These are phyloP conservation scores for Fusarium setosum DNA, from an alignment of 2,329 filamentous ascomycete genomes.

Conservation along the genomic window DNA sequence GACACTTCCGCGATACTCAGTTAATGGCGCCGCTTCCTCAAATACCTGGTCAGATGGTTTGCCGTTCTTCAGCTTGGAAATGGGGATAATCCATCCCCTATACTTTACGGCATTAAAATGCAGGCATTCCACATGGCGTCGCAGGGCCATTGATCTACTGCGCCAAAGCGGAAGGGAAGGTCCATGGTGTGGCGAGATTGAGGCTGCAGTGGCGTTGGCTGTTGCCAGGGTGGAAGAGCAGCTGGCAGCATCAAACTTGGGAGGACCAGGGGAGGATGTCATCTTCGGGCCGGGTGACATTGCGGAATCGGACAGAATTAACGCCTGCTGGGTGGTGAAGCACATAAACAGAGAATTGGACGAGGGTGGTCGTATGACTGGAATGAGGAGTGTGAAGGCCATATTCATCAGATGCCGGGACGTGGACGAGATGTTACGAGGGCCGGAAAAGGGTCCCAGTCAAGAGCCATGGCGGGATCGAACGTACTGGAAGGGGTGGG, in stretches of 20 bases:
- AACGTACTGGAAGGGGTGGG: background rate
- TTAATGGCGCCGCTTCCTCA: no score
- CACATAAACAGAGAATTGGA: background rate
- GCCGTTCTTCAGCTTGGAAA: background rate
- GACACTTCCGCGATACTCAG: background rate
- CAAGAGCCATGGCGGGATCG: background rate
- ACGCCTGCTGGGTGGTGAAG: background rate
- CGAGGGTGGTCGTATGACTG: background rate
- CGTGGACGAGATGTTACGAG: background rate
- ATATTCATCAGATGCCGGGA: background rate
- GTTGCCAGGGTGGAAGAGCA: background rate
- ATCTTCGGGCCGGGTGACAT: background rate
- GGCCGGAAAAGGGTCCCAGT: background rate
- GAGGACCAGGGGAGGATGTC: no score
- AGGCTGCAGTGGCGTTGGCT: background rate
- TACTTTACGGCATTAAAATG: background rate
- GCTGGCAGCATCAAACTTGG: background rate
- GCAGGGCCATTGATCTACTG: background rate
- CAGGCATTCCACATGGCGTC: background rate
- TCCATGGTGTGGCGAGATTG: background rate
- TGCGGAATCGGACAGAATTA: background rate
- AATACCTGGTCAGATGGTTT: background rate
- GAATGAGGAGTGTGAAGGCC: background rate
- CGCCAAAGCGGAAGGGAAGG: background rate
- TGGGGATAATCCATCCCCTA: background rate